A percentile compares a stretch with the other conserved stretches of the same genome.
Evolutionary conservation across 2,329 filamentous ascomycete genomes (phyloP).

Genomic region (Monosporascus sp.): DNA sequence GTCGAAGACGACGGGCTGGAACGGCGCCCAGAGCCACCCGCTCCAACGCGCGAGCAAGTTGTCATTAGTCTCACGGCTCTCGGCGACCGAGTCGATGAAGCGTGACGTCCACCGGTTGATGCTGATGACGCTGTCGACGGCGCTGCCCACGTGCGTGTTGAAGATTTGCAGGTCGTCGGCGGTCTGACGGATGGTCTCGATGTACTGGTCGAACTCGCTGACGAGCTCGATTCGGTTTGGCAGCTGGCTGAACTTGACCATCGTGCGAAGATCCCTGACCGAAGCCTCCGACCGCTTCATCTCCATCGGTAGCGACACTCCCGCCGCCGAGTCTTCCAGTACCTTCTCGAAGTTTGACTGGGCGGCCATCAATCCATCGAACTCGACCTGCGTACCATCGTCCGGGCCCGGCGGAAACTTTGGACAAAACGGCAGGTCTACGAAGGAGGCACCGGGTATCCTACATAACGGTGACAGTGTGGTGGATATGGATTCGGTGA

Average conservation of each 20-base stretch:
- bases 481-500: conserved; percentile 53
- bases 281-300: conserved; percentile 74
- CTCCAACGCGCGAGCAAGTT: conserved; percentile 33
- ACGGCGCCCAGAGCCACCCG: conserved; percentile 52
- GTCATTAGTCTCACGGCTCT: conserved; percentile 24
- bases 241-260: conserved; percentile 66
- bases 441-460: conserved; percentile 57
- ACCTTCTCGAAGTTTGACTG: conserved; percentile 75
- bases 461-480: conserved; percentile 65
- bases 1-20: conserved; percentile 54
- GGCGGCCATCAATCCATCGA: conserved; percentile 67
- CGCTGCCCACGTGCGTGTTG: conserved; percentile 68
- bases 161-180: conserved; percentile 66
- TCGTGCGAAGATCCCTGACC: conserved; percentile 66
- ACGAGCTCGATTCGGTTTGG: conserved; percentile 65
- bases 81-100: conserved; percentile 57
- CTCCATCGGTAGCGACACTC: conserved; percentile 64
- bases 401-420: conserved; percentile 15
- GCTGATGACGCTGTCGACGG: conserved; percentile 67
- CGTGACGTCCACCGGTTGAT: conserved; percentile 72
- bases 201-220: conserved; percentile 70
- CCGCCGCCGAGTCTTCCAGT: conserved; percentile 59
- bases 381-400: conserved; percentile 45
- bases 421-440: conserved; percentile 61
- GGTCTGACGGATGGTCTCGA: conserved; percentile 60